Conservation (phyloP, 2,329 filamentous ascomycete genomes). For the Hymenoscyphus occultus region DNA sequence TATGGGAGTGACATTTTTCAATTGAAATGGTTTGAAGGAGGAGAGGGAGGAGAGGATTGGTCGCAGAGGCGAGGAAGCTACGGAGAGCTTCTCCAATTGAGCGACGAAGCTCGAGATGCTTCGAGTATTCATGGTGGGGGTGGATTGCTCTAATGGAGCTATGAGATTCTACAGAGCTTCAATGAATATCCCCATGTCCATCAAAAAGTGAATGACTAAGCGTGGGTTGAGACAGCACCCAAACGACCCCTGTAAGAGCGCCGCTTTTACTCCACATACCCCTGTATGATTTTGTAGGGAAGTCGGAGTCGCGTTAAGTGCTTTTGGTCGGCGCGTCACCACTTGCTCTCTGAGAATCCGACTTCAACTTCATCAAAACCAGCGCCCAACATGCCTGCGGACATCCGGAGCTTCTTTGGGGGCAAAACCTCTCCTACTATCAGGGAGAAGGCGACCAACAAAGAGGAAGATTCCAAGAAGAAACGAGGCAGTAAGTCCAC, state of each 20-base stretch:
- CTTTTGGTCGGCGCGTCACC: slow-evolving; percentile 4
- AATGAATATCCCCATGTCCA: not conserved
- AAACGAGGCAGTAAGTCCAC: slow-evolving; percentile 31
- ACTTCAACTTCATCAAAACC: not conserved
- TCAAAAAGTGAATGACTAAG: slow-evolving; percentile 5
- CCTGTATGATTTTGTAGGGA: not conserved
- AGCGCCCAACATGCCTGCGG: slow-evolving; percentile 63
- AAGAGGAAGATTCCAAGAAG: slow-evolving; percentile 36
- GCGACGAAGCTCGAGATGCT: slow-evolving; percentile 31
- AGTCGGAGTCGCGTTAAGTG: slow-evolving; percentile 11
- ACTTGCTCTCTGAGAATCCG: not conserved
- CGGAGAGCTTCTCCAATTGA: slow-evolving; percentile 32
- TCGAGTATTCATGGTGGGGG: slow-evolving; percentile 31
- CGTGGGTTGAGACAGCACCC: not conserved
- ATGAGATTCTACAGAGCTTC: slow-evolving; percentile 3
- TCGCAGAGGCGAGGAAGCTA: slow-evolving; percentile 36
- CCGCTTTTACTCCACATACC: not conserved
- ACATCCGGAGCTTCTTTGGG: slow-evolving; percentile 90
- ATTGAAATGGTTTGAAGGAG: slow-evolving; percentile 19
- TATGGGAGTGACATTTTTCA: slow-evolving; percentile 42
- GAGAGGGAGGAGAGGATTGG: slow-evolving; percentile 24
- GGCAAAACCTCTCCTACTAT: slow-evolving; percentile 62
- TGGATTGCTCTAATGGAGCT: slow-evolving; percentile 10
- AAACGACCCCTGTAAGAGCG: too few relatives aligned
- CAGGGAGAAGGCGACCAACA: slow-evolving; percentile 41